phyloP scores from a whole-genome alignment of 1,284 basidiomycete genomes.

The Ustilago trichophora region DNA sequence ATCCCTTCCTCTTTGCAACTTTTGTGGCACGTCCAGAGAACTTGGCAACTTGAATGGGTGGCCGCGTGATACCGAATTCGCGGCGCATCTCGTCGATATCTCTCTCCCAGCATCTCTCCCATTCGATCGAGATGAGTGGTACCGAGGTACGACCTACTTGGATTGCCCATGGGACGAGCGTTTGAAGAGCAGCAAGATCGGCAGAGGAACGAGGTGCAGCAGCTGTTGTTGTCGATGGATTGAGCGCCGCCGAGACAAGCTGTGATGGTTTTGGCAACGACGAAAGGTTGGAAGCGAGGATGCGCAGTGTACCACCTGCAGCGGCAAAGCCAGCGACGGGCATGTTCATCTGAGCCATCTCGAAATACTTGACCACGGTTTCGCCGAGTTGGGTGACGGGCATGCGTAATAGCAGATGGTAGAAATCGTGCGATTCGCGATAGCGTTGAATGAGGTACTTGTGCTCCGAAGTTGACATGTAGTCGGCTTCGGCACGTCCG shows the following conservation, averaged over 20 bases:
- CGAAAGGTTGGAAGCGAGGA: constrained; percentile 37
- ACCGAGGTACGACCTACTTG: constrained; percentile 77
- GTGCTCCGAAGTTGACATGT: constrained; percentile 81
- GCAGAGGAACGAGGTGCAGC: not conserved
- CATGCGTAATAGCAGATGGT: constrained; percentile 86
- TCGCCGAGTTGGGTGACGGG: constrained; percentile 91
- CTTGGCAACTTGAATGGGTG: constrained; percentile 53
- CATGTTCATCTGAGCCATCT: constrained; percentile 89
- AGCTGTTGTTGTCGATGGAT: constrained; percentile 1
- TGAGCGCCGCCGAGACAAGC: constrained; percentile 19
- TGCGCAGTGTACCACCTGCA: constrained; percentile 72
- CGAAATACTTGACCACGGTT: constrained; percentile 94
- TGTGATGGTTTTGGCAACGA: constrained; percentile 35
- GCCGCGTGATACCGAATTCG: constrained; percentile 75
- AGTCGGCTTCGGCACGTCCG: constrained; percentile 76
- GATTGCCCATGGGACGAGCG: constrained; percentile 74
- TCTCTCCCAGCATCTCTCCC: constrained; percentile 93
- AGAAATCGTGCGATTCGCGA: constrained; percentile 93
- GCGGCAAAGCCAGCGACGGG: constrained; percentile 87
- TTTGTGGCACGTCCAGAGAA: constrained; percentile 36
- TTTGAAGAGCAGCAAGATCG: constrained; percentile 33
- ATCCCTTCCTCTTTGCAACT: constrained; percentile 44
- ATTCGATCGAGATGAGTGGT: constrained; percentile 88
- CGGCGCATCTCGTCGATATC: constrained; percentile 80
- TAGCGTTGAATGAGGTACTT: constrained; percentile 92